Evolutionary conservation across 495 filamentous ascomycete genomes (phyloP), one percentile per base, ranked within the genome.

Genomic region (Neurospora africana): DNA sequence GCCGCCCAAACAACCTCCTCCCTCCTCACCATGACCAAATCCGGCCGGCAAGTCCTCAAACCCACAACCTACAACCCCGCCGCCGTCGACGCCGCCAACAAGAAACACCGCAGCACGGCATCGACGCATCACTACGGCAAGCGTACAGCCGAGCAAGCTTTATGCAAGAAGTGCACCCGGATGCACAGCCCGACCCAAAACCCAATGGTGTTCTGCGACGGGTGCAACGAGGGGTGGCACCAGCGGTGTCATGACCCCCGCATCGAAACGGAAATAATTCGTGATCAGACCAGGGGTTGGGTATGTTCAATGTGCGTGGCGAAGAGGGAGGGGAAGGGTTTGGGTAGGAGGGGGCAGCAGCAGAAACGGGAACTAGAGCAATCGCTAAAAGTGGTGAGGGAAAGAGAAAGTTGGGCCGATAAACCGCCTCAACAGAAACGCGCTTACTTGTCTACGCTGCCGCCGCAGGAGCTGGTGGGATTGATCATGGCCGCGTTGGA

Each of bases 201-300:
- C 80, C 86, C 89, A 82, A 97, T 99, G 71, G 95, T 98, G 9
- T 95, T 97, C 79, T 99, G 95, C 82, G 94, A 97, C 80, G 90
- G 89, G 15, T 99, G 95, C 83, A 94, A 95, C 78, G 85, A 84
- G 13, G 87, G 91, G 19, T 99, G 94, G 88, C 95, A 99, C 79
- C 94, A 97, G 80, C 87, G 87, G 73, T 98, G 95, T 76, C 94
- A 98, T 79, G 88, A 95, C 74, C 94, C 95, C 1, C 86, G 86
- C 5, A 94, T 99, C 74, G 83, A 85, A 9, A 87, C 90, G 72
- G 87, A 92, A 13, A 88, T 92, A 9, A 87, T 97, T 5, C 78
- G 72, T 36, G 83, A 90, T 72, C 89, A 90, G 69, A 87, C 85
- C 70, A 47, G 69, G 58, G 87, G 90, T 73, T 99, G 95, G 95